phyloP scores from a whole-genome alignment of 805 yeast species.

The Yueomyces sp. region DNA sequence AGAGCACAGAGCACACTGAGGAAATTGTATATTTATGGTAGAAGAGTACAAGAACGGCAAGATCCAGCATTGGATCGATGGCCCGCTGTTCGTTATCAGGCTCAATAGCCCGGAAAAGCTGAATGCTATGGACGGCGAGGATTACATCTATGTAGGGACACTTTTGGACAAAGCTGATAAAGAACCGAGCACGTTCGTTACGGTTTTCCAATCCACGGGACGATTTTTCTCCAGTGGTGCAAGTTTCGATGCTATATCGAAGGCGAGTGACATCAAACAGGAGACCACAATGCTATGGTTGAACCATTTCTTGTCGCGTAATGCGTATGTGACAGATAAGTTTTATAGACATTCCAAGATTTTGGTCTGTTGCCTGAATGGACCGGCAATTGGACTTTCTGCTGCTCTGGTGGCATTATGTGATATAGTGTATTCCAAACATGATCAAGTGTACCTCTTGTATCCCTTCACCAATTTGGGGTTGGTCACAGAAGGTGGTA shows the following conservation, averaged over 20 bases:
- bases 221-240: slow-evolving; percentile 80
- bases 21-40: not conserved
- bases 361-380: slow-evolving; percentile 63
- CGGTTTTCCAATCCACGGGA: slow-evolving; percentile 60
- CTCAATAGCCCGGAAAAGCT: slow-evolving; percentile 45
- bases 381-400: slow-evolving; percentile 74
- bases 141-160: slow-evolving; percentile 48
- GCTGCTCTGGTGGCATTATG: slow-evolving; percentile 63
- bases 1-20: no score
- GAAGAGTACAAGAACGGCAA: not conserved
- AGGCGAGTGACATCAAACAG: slow-evolving; percentile 1
- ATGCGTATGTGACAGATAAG: slow-evolving; percentile 52
- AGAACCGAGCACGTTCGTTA: slow-evolving; percentile 46
- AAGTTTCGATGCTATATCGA: slow-evolving; percentile 32
- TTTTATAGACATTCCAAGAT: slow-evolving; percentile 61
- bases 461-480: slow-evolving; percentile 77
- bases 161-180: slow-evolving; percentile 48
- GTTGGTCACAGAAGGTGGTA: slow-evolving; percentile 70
- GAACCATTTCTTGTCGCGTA: slow-evolving; percentile 51
- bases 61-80: slow-evolving; percentile 8
- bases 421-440: slow-evolving; percentile 62
- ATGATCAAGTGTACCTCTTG: slow-evolving; percentile 42
- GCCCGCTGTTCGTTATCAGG: slow-evolving; percentile 43
- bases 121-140: slow-evolving; percentile 56
- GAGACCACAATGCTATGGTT: slow-evolving; percentile 33